Base-by-base conservation (phyloP, 306 rosid species). In the Pterocarpus macrocarpus region DNA sequence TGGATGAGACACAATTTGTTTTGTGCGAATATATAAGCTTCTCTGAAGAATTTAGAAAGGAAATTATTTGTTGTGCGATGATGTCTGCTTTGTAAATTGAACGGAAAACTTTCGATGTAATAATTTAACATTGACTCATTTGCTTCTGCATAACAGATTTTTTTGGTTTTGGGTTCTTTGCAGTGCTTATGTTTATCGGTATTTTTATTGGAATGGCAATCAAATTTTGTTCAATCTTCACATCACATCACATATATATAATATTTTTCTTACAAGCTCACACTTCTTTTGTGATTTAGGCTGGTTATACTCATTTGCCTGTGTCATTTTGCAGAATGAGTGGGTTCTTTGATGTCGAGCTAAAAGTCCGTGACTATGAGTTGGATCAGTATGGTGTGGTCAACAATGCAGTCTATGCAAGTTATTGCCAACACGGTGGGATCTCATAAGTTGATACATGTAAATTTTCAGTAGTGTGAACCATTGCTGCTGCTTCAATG, bases 351-450 rank as follows among this genome's bases (percentile, higher is more conserved):
- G 93, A 90, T 8, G 82, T 95, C 2, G 94, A 88, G 82, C 82
- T 93, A n/a, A 90, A 89, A 88, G 98, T 91, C 64, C 94, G 99
- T 3, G 98, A 93, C 71, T 95, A 93, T 63, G 99, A 95, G 66
- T 87, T 95, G 81, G 98, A 95, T 87, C 99, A 95, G 71, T 95
- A 75, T 63, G 99, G 99, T 28, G 99, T 91, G 16, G 96, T 95
- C 69, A 95, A 95, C 88, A 91, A 93, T 93, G 89, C 98, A 38
- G 86, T 93, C 66, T 95, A 90, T 88, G 93, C 99, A 73, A 90
- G 96, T 84, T 95, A 93, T 83, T 95, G 99, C 64, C 98, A 95
- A 76, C 97, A 90, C 38, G 91, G 99, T 95, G 69, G 89, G 92
- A 47, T 69, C 61, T 61, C 80, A 17, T 68, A 61, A 73, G 34